Conservation (phyloP, 768 basidiomycete species). For the Terana coerulea region DNA sequence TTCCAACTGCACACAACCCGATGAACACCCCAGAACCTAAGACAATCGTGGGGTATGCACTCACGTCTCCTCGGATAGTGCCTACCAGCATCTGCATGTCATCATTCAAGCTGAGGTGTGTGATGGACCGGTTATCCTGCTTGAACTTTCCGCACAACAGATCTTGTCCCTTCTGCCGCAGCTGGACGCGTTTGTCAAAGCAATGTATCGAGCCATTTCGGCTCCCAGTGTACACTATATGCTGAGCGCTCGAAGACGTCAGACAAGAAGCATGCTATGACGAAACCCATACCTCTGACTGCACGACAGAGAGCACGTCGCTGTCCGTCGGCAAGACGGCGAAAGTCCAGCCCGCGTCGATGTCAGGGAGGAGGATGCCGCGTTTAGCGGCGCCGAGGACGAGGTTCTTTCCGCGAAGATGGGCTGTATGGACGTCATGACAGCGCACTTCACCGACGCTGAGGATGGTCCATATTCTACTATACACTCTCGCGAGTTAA, state of each 20-base stretch:
- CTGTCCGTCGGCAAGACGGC: slow-evolving; percentile 48
- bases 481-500: slow-evolving; percentile 15
- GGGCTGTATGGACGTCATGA: slow-evolving; percentile 58
- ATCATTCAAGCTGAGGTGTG: slow-evolving; percentile 46
- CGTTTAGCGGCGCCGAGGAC: slow-evolving; percentile 52
- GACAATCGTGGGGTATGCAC: slow-evolving; percentile 19
- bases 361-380: slow-evolving; percentile 49
- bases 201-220: slow-evolving; percentile 57
- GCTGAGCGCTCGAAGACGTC: slow-evolving; percentile 28
- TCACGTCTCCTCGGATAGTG: slow-evolving; percentile 58
- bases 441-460: slow-evolving; percentile 28
- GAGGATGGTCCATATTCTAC: slow-evolving; percentile 12
- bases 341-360: slow-evolving; percentile 32
- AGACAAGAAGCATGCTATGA: background rate
- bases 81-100: slow-evolving; percentile 53
- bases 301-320: slow-evolving; percentile 61
- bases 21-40: background rate
- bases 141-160: slow-evolving; percentile 38
- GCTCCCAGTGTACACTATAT: slow-evolving; percentile 42
- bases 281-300: slow-evolving; percentile 19
- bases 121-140: slow-evolving; percentile 41
- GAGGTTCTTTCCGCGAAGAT: slow-evolving; percentile 45
- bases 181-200: slow-evolving; percentile 42
- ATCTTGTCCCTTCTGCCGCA: slow-evolving; percentile 27
- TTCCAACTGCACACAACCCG: slow-evolving; percentile 42